Evolutionary conservation across 108 stramenopile species (phyloP).

Genomic region (Phaeodactylum tricornutum): DNA sequence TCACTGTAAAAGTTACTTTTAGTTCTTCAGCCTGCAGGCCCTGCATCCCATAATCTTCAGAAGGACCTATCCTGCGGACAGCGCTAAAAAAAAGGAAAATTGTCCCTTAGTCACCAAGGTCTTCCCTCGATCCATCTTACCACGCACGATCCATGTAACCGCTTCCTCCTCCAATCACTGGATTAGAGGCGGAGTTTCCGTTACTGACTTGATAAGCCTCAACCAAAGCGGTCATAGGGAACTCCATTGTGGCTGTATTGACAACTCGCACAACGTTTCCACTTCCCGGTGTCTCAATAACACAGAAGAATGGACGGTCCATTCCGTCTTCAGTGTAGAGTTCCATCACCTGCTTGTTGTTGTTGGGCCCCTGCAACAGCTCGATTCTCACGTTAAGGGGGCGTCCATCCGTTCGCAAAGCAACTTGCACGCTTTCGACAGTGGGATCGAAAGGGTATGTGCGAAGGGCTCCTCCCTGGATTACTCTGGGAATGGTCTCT

Average conservation of each 20-base stretch:
- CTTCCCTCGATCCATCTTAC: no score
- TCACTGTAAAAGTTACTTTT: no score
- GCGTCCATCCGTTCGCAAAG: slow-evolving; percentile 72
- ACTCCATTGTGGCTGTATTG: slow-evolving; percentile 77
- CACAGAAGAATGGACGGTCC: slow-evolving; percentile 70
- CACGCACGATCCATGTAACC: no score
- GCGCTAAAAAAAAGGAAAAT: no score
- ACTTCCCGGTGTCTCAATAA: slow-evolving; percentile 70
- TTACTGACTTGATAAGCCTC: no score
- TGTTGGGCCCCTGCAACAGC: slow-evolving; percentile 78
- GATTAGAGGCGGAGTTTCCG: no score
- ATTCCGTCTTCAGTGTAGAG: slow-evolving; percentile 78
- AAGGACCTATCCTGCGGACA: no score
- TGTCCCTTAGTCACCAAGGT: no score
- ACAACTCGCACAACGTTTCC: slow-evolving; percentile 78
- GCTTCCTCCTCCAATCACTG: no score
- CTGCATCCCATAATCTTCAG: no score
- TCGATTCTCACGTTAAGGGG: slow-evolving; percentile 74
- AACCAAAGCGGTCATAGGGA: slow-evolving; percentile 62
- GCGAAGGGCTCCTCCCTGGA: slow-evolving; percentile 73
- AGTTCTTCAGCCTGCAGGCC: no score
- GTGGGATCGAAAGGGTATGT: slow-evolving; percentile 63
- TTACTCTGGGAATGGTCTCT: slow-evolving; percentile 12
- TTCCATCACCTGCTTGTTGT: slow-evolving; percentile 82
- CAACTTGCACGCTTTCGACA: slow-evolving; percentile 55